Evolutionary conservation across 1,284 basidiomycete species (phyloP), one percentile per base, ranked within the genome.

Genomic region (Rhodotorula sp.): DNA sequence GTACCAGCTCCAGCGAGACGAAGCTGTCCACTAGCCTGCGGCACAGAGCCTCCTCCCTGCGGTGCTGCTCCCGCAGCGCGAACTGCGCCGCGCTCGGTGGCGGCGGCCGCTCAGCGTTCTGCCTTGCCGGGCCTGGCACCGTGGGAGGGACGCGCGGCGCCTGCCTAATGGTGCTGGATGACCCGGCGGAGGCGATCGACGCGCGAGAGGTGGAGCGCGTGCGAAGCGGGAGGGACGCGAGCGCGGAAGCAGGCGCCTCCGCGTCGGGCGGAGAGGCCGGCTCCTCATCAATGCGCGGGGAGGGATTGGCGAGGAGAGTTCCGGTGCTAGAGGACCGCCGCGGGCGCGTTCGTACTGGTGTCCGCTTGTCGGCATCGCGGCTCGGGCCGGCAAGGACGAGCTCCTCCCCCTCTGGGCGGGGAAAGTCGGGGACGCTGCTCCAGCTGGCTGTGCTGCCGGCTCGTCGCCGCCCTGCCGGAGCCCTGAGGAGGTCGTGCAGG

Each of bases 21-120:
- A 91, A 90, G 1, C 90, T 90, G 80, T 91, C 90, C n/a, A 91
- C 87, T 37, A 92, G 83, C 58, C 91, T 86, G n/a, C 89, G 87
- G 59, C 83, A 82, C 12, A 92, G 84, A 17, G 91, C 85, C 74
- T 85, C 88, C 82, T 91, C 89, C 53, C 92, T 82, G 9, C 84
- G 85, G 55, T 82, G 82, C 79, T 91, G 90, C 22, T 89, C 89
- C 17, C 56, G 69, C 22, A n/a, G 48, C 3, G 79, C 72, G 61
- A 79, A 78, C 27, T 76, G 78, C 27, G 82, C 79, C 5, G 39
- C 80, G 64, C 46, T 79, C 73, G 60, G 79, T 64, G 37, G 75
- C 54, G 58, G 72, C 48, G 34, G 75, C 51, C 51, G 57, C 67
- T 73, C 63, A 46, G 63, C 27, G 63, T 54, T 27, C 51, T 48